Evolutionary conservation across 805 yeast genomes (phyloP).

Genomic region (Hanseniaspora clermontiae): DNA sequence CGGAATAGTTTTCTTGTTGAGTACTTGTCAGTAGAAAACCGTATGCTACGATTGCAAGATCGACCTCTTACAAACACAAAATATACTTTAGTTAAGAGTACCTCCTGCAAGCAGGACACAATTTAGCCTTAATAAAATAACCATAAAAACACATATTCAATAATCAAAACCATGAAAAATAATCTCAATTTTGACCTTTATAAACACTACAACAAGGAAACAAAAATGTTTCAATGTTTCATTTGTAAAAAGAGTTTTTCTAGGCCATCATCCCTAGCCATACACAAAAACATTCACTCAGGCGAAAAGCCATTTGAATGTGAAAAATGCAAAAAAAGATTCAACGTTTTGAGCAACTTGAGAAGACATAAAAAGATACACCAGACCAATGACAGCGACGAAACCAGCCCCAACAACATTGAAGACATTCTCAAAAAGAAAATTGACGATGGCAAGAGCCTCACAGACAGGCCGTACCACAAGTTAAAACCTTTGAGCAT

Average conservation of each 20-base stretch:
- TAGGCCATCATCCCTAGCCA: conserved; percentile 75
- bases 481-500: background rate
- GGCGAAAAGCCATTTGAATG: conserved; percentile 86
- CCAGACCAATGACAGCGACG: conserved; percentile 13
- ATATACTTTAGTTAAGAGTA: no score
- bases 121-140: no score
- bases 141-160: no score
- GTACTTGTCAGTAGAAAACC: no score
- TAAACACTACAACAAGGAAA: background rate
- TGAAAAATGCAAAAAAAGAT: conserved; percentile 52
- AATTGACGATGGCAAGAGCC: background rate
- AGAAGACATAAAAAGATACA: conserved; percentile 24
- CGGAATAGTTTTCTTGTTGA: no score
- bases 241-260: conserved; percentile 68
- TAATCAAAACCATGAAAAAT: background rate
- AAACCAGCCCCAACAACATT: background rate
- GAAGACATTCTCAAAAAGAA: background rate
- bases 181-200: background rate
- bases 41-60: no score
- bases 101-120: no score
- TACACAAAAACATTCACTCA: conserved; percentile 72
- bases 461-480: background rate
- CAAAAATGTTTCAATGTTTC: conserved; percentile 33
- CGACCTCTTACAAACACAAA: no score
- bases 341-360: conserved; percentile 30